Evolutionary conservation across 306 rosid species (phyloP).

Genomic region (Sphenostylis stenocarpa): DNA sequence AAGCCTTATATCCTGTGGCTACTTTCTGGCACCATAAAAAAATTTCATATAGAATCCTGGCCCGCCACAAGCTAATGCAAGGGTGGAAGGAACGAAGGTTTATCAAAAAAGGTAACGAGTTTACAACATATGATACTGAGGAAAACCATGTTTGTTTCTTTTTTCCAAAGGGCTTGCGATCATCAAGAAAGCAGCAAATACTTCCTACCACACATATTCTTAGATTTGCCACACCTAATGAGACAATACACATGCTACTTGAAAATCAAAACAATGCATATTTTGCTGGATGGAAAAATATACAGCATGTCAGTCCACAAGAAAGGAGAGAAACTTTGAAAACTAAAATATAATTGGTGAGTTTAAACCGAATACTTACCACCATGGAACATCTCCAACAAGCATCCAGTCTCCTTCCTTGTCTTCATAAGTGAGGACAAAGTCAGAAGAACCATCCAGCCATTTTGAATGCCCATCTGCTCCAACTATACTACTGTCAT

Average conservation of each 20-base stretch:
- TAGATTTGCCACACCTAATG: not conserved
- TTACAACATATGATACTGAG: not conserved
- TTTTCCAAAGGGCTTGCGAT: not conserved
- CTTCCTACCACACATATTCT: not conserved
- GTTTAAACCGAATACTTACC: constrained; percentile 46
- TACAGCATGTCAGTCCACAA: not conserved
- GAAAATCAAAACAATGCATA: not conserved
- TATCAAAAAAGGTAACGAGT: not conserved
- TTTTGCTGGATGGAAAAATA: not conserved
- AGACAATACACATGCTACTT: not conserved
- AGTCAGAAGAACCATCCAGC: constrained; percentile 60
- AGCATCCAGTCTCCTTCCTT: constrained; percentile 93
- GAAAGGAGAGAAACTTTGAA: not conserved
- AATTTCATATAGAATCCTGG: not conserved
- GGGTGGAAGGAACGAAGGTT: not conserved
- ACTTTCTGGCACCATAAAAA: not conserved
- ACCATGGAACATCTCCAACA: constrained; percentile 93
- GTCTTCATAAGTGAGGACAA: constrained; percentile 82
- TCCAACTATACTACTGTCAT: constrained; percentile 29
- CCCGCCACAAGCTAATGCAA: not conserved
- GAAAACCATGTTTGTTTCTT: not conserved
- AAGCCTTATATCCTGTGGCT: not conserved
- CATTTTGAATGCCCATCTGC: constrained; percentile 45
- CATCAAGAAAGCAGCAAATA: not conserved
- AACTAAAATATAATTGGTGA: not conserved